phyloP scores from a whole-genome alignment of 371 early-diverging fungal species.

The Mucor irregularis region DNA sequence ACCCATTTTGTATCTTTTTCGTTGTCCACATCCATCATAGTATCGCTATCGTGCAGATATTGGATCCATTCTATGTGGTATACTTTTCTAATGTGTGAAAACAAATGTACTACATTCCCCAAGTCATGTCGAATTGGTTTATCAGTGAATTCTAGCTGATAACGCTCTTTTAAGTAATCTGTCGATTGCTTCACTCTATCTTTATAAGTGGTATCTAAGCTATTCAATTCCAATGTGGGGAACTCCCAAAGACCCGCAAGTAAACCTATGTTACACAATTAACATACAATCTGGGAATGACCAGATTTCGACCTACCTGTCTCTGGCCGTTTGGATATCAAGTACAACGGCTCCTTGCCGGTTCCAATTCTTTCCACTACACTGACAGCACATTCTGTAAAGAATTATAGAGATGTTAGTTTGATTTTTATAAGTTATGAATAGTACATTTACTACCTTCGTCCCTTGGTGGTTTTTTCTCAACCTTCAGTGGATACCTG shows the following conservation, averaged over 20 bases:
- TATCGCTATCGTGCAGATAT: conserved; percentile 10
- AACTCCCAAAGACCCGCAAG: conserved; percentile 86
- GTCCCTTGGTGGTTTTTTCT: conserved; percentile 63
- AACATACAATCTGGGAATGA: neutral
- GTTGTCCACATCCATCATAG: neutral
- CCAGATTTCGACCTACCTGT: conserved; percentile 37
- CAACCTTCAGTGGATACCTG: conserved; percentile 62
- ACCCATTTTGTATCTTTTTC: conserved; percentile 48
- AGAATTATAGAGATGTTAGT: neutral
- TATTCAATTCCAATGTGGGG: conserved; percentile 55
- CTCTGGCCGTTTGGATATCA: conserved; percentile 60
- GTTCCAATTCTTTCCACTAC: conserved; percentile 47
- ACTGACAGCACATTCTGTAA: conserved; percentile 63
- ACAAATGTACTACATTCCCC: conserved; percentile 65
- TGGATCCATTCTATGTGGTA: conserved; percentile 61
- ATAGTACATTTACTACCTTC: conserved; percentile 52
- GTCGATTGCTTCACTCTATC: conserved; percentile 36
- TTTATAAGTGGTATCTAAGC: conserved; percentile 33
- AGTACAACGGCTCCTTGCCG: conserved; percentile 26
- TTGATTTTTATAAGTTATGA: neutral
- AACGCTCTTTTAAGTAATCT: conserved; percentile 28
- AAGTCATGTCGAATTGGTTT: conserved; percentile 41
- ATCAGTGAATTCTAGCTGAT: conserved; percentile 20
- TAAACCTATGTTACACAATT: conserved; percentile 32
- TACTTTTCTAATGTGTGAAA: conserved; percentile 71